Conservation (phyloP, 2,329 filamentous ascomycete species). For the Pyricularia pennisetigena region DNA sequence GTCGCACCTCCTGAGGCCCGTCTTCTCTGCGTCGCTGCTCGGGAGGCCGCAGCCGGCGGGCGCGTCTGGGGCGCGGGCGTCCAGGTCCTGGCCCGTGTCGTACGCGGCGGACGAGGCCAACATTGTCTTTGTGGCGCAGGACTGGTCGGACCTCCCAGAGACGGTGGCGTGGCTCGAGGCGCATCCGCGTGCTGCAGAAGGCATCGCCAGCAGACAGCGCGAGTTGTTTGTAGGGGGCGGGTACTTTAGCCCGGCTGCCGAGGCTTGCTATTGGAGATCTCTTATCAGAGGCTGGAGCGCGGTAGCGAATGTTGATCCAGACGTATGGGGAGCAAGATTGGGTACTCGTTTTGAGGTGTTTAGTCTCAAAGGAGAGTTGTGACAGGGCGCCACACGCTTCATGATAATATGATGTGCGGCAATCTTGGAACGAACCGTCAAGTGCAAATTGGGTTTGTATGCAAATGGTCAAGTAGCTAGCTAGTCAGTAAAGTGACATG, state of each 20-base stretch:
- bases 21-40: constrained; percentile 26
- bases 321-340: constrained; percentile 21
- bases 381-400: background rate
- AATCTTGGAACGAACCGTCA: background rate
- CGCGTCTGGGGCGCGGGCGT: constrained; percentile 8
- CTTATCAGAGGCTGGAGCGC: constrained; percentile 35
- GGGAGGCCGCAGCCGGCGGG: constrained; percentile 4
- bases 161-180: constrained; percentile 34
- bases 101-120: constrained; percentile 28
- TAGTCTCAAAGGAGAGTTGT: constrained; percentile 14
- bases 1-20: constrained; percentile 34
- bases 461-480: background rate
- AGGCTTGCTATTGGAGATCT: constrained; percentile 43
- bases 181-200: constrained; percentile 30
- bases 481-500: too few species aligned
- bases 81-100: constrained; percentile 26
- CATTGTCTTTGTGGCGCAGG: constrained; percentile 37
- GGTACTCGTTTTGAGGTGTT: constrained; percentile 31
- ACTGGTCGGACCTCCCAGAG: constrained; percentile 40
- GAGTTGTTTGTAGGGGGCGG: constrained; percentile 30
- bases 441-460: background rate
- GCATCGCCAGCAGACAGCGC: constrained; percentile 37
- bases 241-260: constrained; percentile 38
- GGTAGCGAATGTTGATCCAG: constrained; percentile 25
- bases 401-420: background rate